Evolutionary conservation across 495 filamentous ascomycete species (phyloP), one percentile per base, ranked within the genome.

Genomic region (Gamarada debralockiae): DNA sequence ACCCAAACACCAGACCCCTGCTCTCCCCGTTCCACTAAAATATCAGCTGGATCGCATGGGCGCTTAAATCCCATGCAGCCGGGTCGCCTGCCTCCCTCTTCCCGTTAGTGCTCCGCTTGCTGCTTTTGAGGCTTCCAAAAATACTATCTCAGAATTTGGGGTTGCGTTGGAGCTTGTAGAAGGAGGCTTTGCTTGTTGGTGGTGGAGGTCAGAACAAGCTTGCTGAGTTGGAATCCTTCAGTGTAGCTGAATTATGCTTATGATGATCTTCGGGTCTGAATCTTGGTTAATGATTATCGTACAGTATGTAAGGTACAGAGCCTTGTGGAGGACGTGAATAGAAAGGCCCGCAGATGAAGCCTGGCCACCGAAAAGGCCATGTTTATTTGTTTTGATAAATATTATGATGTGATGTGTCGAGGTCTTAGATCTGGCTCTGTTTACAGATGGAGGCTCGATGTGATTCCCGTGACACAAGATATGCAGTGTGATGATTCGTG

Each of bases 221-320:
- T 25, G 33, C 22, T 23, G 10, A 24, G n/a, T 2, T 18, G 47
- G 23, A 49, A 17, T 31, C 23, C 10, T 17, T 18, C 17, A 3
- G 23, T 23, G 15, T 12, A 36, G 39, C 50, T 52, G 50, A 48
- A 15, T 53, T 53, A 53, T 53, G 51, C 51, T 53, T 47, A 53
- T 53, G 42, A 14, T 14, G 29, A 47, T 46, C 41, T 47, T 53
- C 37, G 51, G 41, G 12, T 14, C 13, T 39, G 41, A 13, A 27
- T 34, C n/a, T 37, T 34, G 50, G 24, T 21, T 15, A 31, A 22
- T 10, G 21, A 31, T 47, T 3, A 31, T 13, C 15, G 20, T 17
- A 12, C 21, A 24, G 12, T 27, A 53, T 55, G 52, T 48, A 23
- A 48, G 52, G 52, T 48, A 55, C 43, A 52, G 6, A 36, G 27